Base-by-base conservation (phyloP, 2,329 filamentous ascomycete genomes). In the Cladosporium sp. region DNA sequence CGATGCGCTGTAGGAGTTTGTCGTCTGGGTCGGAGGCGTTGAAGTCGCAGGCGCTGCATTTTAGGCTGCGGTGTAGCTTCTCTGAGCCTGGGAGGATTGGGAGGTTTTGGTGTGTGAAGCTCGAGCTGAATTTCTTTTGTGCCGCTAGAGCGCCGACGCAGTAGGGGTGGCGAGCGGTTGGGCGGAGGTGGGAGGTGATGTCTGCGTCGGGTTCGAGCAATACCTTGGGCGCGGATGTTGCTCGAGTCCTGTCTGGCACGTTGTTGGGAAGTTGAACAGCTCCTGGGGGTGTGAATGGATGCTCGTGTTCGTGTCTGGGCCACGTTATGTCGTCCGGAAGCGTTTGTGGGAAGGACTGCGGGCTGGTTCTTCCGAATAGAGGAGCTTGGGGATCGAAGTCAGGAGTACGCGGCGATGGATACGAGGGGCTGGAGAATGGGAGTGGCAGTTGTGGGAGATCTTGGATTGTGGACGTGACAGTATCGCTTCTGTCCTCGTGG, bases 1-100 rank as follows among this genome's bases (percentile, higher is more conserved):
- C 63, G 39, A 70, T 65, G 11, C 65, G 53, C 25, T 63, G 58
- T 3, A 65, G 58, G 10, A 61, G 58, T 10, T 28, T 46, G 46
- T 21, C 43, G 43, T 51, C 46, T 13, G 43, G 26, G 58, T 61
- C 58, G 26, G 43, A 34, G 43, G 28, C 28, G 46, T 61, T 61
- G 58, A 61, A 61, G 30, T 61, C 58, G 58, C 46, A 61, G 1
- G 43, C 18, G 43, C 2, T 51, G 30, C 58, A 61, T 30, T 53
- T 61, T 28, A 21, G 53, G 58, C 58, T 61, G n/a, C 28, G 28
- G 14, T 34, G 28, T 4, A 61, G 43, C 21, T 51, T 61, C 8
- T 46, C 23, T 13, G 58, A 61, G n/a, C 58, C 58, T 26, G 58
- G 58, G 2, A 61, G 46, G 7, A 36, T 61, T 3, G 46, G 58